Evolutionary conservation across 148 eudicot species (phyloP), one percentile per base, ranked within the genome.

Genomic region (Persicaria maculosa): DNA sequence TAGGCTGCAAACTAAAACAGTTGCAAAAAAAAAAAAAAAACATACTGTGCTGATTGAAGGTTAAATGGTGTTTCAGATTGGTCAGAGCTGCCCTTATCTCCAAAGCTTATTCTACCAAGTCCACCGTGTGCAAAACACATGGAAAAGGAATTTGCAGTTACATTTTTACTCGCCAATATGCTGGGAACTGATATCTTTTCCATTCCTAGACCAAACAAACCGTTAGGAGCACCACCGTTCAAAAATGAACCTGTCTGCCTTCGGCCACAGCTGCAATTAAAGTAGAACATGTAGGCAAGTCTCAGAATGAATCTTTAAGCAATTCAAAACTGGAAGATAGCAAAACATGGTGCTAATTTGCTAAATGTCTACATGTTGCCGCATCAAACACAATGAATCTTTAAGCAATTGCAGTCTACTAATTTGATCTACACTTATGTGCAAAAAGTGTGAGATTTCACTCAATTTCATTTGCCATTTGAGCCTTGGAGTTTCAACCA

Each of bases 91-190:
- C 93, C 97, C 76, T 83, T 86, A 83, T 95, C 99, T 70, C 99
- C 99, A 72, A 95, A 95, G 57, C 79, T 87, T 15, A 95, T 95
- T 80, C 91, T 89, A 31, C 99, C 97, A 8, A 77, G 0, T 47
- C 90, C 96, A 74, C 89, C 85, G 12, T 44, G 46, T 25, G 90
- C 88, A 75, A 95, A 95, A 74, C 99, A 95, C 99, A 95, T 95
- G 47, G 97, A 92, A 77, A 90, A 95, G 47, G 99, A 92, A 85
- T 95, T 85, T 61, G 97, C 77, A 14, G 87, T 71, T 12, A 89
- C 76, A 17, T 88, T 89, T 79, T 81, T 75, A 40, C 80, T 83
- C 4, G 99, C 92, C 83, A 95, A 84, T 15, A 83, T 81, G 74
- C 91, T 92, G 36, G 99, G 99, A 19, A 92, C 87, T 15, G 99